A percentile compares a stretch with the other conserved stretches of the same genome.
Conservation (phyloP, 495 filamentous ascomycete genomes). For the Talaromyces proteolyticus region DNA sequence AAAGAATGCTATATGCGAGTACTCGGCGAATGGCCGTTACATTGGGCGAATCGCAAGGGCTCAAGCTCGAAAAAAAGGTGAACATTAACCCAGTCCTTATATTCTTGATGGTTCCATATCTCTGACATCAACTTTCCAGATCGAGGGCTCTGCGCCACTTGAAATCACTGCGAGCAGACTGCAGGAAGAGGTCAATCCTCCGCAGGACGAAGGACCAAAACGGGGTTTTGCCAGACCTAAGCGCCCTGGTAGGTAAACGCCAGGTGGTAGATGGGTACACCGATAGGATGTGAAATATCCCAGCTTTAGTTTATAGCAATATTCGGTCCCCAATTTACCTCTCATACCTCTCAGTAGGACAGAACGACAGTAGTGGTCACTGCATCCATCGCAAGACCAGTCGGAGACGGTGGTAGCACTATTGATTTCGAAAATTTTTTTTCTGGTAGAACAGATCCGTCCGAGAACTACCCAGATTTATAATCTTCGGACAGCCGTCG, state of each 20-base stretch:
- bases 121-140: constrained; percentile 26
- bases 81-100: constrained; percentile 13
- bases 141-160: constrained; percentile 63
- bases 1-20: constrained; percentile 91
- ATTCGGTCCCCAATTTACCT: not conserved
- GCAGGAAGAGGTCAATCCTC: constrained; percentile 70
- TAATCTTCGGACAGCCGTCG: constrained; percentile 98
- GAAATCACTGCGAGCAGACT: constrained; percentile 73
- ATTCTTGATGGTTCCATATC: constrained; percentile 11
- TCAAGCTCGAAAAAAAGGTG: constrained; percentile 72
- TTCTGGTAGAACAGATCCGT: constrained; percentile 91
- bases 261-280: not conserved
- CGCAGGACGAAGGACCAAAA: constrained; percentile 53
- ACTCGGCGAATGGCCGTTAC: constrained; percentile 66
- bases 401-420: constrained; percentile 16
- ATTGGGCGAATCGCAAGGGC: constrained; percentile 62
- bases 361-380: not conserved
- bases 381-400: not conserved
- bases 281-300: not conserved
- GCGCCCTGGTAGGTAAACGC: constrained; percentile 61
- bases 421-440: constrained; percentile 70
- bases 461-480: constrained; percentile 90
- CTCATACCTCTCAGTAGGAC: not conserved
- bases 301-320: not conserved
- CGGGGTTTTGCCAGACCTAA: constrained; percentile 83